Conservation (phyloP, 1,284 basidiomycete genomes). For the Afroboletus lepidellus region DNA sequence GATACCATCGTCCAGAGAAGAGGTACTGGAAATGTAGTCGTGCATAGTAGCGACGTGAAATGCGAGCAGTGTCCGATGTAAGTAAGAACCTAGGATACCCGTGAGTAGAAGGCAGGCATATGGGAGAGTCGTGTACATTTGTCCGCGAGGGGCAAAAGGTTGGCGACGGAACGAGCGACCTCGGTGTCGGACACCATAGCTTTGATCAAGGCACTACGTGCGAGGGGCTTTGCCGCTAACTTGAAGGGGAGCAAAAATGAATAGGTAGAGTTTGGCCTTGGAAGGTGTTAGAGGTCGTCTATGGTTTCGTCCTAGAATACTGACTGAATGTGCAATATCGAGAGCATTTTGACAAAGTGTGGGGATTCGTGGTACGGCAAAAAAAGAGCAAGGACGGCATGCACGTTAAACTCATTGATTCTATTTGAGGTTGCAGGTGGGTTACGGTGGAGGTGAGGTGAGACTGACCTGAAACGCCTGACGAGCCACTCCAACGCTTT, state of each 20-base stretch:
- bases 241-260: slow-evolving; percentile 75
- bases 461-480: slow-evolving; percentile 78
- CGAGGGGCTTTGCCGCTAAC: slow-evolving; percentile 69
- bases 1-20: slow-evolving; percentile 59
- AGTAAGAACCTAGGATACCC: slow-evolving; percentile 23
- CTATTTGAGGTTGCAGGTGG: slow-evolving; percentile 40
- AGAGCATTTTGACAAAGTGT: slow-evolving; percentile 92
- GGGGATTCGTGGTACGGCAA: slow-evolving; percentile 94
- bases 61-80: slow-evolving; percentile 74
- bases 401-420: slow-evolving; percentile 91
- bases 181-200: slow-evolving; percentile 76
- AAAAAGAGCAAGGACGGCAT: slow-evolving; percentile 79
- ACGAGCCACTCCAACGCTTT: slow-evolving; percentile 98
- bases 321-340: slow-evolving; percentile 78
- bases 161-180: slow-evolving; percentile 68
- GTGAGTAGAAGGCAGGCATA: slow-evolving; percentile 6
- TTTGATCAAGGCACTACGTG: slow-evolving; percentile 64
- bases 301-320: slow-evolving; percentile 20
- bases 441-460: not conserved
- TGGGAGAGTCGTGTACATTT: slow-evolving; percentile 38
- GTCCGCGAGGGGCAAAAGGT: slow-evolving; percentile 61
- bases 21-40: slow-evolving; percentile 67
- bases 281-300: slow-evolving; percentile 6
- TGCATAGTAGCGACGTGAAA: slow-evolving; percentile 85
- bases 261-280: slow-evolving; percentile 52